phyloP scores from a whole-genome alignment of 2,329 filamentous ascomycete species.

The Alternaria tenuissima region DNA sequence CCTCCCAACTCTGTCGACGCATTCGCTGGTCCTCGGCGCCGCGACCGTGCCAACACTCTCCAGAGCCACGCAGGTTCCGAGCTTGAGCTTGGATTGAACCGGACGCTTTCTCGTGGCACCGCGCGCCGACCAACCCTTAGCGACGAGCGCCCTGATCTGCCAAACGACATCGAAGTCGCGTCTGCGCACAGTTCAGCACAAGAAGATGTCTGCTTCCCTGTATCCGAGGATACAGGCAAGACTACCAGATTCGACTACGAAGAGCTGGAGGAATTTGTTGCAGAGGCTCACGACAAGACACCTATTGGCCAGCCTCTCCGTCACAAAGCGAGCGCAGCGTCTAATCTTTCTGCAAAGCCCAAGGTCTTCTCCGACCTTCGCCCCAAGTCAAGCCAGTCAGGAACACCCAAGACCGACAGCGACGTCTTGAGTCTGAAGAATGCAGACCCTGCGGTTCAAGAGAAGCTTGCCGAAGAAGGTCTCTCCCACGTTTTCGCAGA shows the following conservation, averaged over 20 bases:
- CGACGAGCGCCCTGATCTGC: slow-evolving; percentile 65
- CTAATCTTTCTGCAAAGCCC: slow-evolving; percentile 58
- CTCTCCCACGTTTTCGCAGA: slow-evolving; percentile 46
- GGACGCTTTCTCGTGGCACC: slow-evolving; percentile 75
- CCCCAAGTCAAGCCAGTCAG: slow-evolving; percentile 49
- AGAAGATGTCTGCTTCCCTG: slow-evolving; percentile 88
- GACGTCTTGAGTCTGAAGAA: slow-evolving; percentile 42
- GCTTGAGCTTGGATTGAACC: slow-evolving; percentile 68
- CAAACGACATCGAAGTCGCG: slow-evolving; percentile 67
- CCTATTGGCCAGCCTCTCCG: slow-evolving; percentile 55
- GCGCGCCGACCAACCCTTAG: slow-evolving; percentile 67
- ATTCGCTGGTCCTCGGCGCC: slow-evolving; percentile 88
- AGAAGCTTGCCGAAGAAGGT: slow-evolving; percentile 54
- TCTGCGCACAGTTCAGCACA: slow-evolving; percentile 76
- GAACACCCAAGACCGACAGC: slow-evolving; percentile 47
- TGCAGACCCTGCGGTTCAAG: slow-evolving; percentile 48
- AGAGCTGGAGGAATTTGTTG: slow-evolving; percentile 90
- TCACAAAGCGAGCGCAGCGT: slow-evolving; percentile 45
- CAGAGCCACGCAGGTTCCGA: slow-evolving; percentile 65
- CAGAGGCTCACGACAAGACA: slow-evolving; percentile 61
- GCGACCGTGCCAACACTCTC: slow-evolving; percentile 75
- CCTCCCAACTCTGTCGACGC: slow-evolving; percentile 98
- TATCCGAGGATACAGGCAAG: slow-evolving; percentile 74
- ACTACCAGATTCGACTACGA: slow-evolving; percentile 90
- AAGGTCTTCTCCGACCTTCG: slow-evolving; percentile 71